Percentiles rank a stretch among this genome's conserved stretches.
phyloP scores from a whole-genome alignment of 305 asterid species.

The Coffea humblotiana region DNA sequence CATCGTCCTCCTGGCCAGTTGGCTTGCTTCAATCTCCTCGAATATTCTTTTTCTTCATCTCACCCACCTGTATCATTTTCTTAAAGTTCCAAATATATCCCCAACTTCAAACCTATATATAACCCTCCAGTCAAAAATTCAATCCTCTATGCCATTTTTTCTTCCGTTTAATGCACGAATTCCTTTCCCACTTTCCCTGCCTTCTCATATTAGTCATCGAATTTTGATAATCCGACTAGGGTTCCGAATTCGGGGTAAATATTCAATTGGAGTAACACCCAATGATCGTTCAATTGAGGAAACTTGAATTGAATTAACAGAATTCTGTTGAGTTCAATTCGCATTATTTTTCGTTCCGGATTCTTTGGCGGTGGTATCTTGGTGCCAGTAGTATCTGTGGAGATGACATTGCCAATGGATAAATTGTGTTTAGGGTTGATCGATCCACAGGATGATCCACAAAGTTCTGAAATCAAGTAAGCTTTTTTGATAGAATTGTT shows the following conservation, averaged over 20 bases:
- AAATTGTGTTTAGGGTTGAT: constrained; percentile 11
- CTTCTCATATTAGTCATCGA: neutral
- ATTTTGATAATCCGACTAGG: neutral
- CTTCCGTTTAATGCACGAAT: neutral
- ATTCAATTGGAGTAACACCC: constrained; percentile 1
- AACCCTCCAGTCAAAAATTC: neutral
- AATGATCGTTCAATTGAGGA: constrained; percentile 31
- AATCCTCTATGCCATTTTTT: neutral
- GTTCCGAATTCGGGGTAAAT: neutral
- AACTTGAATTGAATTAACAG: constrained; percentile 45
- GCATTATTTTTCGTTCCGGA: no score
- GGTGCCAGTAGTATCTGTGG: neutral
- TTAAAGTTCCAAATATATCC: neutral
- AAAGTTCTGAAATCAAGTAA: constrained; percentile 8
- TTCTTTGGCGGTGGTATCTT: neutral
- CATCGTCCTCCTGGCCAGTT: constrained; percentile 20
- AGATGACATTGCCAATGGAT: constrained; percentile 22
- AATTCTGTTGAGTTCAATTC: neutral
- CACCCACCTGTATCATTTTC: constrained; percentile 25
- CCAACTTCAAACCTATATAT: neutral
- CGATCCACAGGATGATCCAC: neutral
- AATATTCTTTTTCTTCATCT: constrained; percentile 5
- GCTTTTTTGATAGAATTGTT: neutral
- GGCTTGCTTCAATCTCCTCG: neutral
- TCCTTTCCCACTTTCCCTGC: neutral